Evolutionary conservation across 768 basidiomycete species (phyloP).

Genomic region (Russula earlei): DNA sequence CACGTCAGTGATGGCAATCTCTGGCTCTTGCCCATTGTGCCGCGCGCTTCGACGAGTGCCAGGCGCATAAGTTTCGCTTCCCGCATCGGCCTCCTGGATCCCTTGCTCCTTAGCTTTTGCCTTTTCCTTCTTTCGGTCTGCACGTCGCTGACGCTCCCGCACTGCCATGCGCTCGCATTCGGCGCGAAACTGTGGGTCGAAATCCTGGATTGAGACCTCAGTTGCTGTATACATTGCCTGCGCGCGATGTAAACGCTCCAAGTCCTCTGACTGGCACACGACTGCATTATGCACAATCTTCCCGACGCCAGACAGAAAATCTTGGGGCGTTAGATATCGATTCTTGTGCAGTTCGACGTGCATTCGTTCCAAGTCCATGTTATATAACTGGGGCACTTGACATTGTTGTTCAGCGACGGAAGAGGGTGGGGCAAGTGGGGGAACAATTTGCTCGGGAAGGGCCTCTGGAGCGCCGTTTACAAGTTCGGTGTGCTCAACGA

Average conservation of each 20-base stretch:
- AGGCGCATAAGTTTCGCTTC: conserved; percentile 32
- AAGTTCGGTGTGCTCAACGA: conserved; percentile 28
- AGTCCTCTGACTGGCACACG: conserved; percentile 49
- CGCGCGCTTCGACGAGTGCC: conserved; percentile 65
- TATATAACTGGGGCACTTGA: conserved; percentile 47
- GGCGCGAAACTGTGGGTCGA: conserved; percentile 63
- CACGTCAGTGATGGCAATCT: conserved; percentile 66
- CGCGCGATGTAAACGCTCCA: conserved; percentile 69
- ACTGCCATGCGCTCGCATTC: conserved; percentile 88
- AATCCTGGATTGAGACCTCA: conserved; percentile 78
- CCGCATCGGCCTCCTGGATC: conserved; percentile 27
- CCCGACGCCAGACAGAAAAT: conserved; percentile 76
- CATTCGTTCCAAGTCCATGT: conserved; percentile 91
- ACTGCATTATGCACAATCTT: conserved; percentile 74
- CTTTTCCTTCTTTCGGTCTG: conserved; percentile 32
- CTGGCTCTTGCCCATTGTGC: conserved; percentile 61
- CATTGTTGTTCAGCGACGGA: conserved; percentile 30
- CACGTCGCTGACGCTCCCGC: conserved; percentile 58
- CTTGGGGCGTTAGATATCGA: conserved; percentile 77
- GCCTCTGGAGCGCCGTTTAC: conserved; percentile 1
- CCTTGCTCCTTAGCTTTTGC: conserved; percentile 28
- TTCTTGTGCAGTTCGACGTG: conserved; percentile 75
- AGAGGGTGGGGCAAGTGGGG: conserved; percentile 16
- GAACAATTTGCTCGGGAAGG: conserved; percentile 12
- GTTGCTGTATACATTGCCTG: conserved; percentile 84